Evolutionary conservation across 192 early-diverging fungal genomes (phyloP).

Genomic region (Neocallimastix lanati): DNA sequence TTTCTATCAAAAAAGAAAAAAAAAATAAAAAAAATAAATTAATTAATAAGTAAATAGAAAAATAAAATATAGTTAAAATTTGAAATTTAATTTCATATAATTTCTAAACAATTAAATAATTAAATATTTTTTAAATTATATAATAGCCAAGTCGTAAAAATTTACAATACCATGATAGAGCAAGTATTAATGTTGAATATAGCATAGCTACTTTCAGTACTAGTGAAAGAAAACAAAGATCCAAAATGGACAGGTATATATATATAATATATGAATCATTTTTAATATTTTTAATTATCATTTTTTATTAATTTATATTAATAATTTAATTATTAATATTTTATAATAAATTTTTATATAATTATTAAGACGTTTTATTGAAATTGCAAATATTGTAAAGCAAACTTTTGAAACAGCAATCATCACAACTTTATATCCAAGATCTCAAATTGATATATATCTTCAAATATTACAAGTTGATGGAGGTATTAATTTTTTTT

Average conservation of each 20-base stretch:
- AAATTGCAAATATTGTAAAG: constrained; percentile 64
- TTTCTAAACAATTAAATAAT: too few relatives aligned
- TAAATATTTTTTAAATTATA: too few relatives aligned
- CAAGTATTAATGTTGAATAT: constrained; percentile 74
- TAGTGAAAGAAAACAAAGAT: constrained; percentile 63
- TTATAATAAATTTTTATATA: constrained; percentile 1
- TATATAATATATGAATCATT: background rate
- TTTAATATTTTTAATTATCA: too few relatives aligned
- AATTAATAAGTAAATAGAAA: too few relatives aligned
- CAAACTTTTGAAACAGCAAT: constrained; percentile 87
- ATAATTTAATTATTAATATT: too few relatives aligned
- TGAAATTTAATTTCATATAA: too few relatives aligned
- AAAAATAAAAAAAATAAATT: too few relatives aligned
- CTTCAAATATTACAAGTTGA: constrained; percentile 86
- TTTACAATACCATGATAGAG: constrained; percentile 44
- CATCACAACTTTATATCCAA: constrained; percentile 47
- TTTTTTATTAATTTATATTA: too few relatives aligned
- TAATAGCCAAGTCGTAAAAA: constrained; percentile 36
- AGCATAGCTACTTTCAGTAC: constrained; percentile 80
- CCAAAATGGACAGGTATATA: constrained; percentile 65
- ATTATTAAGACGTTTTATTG: constrained; percentile 47
- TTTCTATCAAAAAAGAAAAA: too few relatives aligned
- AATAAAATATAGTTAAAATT: too few relatives aligned
- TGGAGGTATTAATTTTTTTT: too few relatives aligned
- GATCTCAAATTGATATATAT: constrained; percentile 84